These are phyloP conservation scores for Cinchona pubescens DNA, from an alignment of 257 asterid genomes.

Conservation along the genomic window DNA sequence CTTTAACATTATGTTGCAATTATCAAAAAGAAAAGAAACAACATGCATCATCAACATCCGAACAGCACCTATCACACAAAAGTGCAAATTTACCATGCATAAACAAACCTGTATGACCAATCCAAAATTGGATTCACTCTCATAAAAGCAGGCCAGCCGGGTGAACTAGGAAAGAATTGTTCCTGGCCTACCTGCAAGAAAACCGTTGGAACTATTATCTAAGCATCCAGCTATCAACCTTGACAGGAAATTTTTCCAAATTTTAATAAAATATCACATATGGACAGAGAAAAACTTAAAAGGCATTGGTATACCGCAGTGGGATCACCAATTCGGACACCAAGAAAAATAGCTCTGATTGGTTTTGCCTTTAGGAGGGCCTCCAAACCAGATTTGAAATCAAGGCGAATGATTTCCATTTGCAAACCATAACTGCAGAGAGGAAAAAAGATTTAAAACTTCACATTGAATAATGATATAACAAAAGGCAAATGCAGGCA, in stretches of 20 bases:
- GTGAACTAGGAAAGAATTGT: conserved; percentile 94
- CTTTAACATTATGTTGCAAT: neutral
- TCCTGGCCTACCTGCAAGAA: conserved; percentile 80
- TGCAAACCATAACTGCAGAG: conserved; percentile 67
- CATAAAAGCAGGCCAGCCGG: conserved; percentile 98
- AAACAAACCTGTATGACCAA: conserved; percentile 85
- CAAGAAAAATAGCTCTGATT: conserved; percentile 84
- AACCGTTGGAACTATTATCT: conserved; percentile 4
- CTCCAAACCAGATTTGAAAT: conserved; percentile 88
- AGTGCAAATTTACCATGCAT: conserved; percentile 4
- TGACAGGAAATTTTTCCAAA: neutral
- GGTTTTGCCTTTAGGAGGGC: conserved; percentile 71
- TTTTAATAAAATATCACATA: neutral
- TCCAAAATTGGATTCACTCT: conserved; percentile 95
- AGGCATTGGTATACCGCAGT: conserved; percentile 59
- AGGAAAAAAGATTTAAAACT: conserved; percentile 20
- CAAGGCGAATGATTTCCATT: conserved; percentile 81
- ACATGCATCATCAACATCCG: neutral
- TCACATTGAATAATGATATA: conserved; percentile 9
- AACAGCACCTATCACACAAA: conserved; percentile 2
- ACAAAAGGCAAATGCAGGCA: neutral
- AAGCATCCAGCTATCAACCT: neutral
- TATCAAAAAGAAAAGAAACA: neutral
- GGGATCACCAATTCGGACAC: conserved; percentile 94
- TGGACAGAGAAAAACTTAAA: neutral